phyloP scores from a whole-genome alignment of 1,284 basidiomycete genomes.

The Apiotrichum gracile region DNA sequence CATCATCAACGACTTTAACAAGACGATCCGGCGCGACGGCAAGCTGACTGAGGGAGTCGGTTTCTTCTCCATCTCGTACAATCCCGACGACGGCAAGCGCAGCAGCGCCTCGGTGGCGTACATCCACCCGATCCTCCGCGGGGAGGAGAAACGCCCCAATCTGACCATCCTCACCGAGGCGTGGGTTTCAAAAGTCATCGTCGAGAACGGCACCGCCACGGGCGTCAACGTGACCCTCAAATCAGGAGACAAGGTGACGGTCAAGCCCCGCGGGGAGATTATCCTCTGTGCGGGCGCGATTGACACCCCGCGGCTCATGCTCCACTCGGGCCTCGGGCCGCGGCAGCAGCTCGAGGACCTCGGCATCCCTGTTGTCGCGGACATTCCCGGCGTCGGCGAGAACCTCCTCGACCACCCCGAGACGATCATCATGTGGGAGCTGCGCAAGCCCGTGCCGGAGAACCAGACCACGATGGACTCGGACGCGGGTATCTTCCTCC shows the following conservation, averaged over 20 bases:
- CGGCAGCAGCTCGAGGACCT: slow-evolving; percentile 53
- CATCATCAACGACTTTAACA: slow-evolving; percentile 17
- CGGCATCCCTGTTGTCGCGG: slow-evolving; percentile 49
- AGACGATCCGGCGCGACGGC: slow-evolving; percentile 7
- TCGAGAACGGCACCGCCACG: slow-evolving; percentile 11
- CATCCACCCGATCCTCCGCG: slow-evolving; percentile 18
- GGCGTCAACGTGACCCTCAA: slow-evolving; percentile 20
- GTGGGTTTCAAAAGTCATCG: slow-evolving; percentile 14
- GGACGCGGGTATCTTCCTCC: slow-evolving; percentile 18
- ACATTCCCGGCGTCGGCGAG: slow-evolving; percentile 60
- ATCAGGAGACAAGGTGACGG: slow-evolving; percentile 5
- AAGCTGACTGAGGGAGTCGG: slow-evolving; percentile 14
- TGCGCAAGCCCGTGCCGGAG: slow-evolving; percentile 13
- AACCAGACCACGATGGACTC: slow-evolving; percentile 19
- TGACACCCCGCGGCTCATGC: slow-evolving; percentile 58
- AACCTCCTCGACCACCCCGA: slow-evolving; percentile 59
- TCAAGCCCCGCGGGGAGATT: slow-evolving; percentile 48
- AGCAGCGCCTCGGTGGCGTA: slow-evolving; percentile 12
- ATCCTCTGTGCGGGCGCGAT: slow-evolving; percentile 54
- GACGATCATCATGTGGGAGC: slow-evolving; percentile 21
- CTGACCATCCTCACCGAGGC: slow-evolving; percentile 20
- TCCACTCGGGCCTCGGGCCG: slow-evolving; percentile 62
- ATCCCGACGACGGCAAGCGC: slow-evolving; percentile 15
- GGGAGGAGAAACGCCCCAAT: slow-evolving; percentile 16
- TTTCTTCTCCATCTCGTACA: slow-evolving; percentile 20